These are phyloP conservation scores for Stephanodiscus triporus DNA, from an alignment of 108 stramenopile species.

Conservation along the genomic window DNA sequence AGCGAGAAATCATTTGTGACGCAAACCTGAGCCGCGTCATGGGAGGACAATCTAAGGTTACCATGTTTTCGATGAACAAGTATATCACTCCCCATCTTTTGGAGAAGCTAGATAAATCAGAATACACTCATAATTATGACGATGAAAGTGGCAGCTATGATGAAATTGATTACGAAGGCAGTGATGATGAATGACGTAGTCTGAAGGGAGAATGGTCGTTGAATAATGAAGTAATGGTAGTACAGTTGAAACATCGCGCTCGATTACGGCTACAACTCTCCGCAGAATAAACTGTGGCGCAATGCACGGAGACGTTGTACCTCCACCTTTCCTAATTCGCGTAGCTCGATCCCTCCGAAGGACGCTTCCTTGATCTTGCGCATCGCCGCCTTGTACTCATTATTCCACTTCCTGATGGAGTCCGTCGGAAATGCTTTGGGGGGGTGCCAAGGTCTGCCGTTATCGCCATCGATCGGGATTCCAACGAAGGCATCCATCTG, in stretches of 20 bases:
- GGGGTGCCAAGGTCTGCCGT: constrained; percentile 18
- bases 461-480: constrained; percentile 21
- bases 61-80: constrained; percentile 91
- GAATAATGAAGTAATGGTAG: no score
- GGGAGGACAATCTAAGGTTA: constrained; percentile 75
- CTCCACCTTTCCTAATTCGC: constrained; percentile 19
- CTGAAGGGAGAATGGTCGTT: no score
- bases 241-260: background rate
- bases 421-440: constrained; percentile 18
- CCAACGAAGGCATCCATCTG: constrained; percentile 36
- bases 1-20: constrained; percentile 87
- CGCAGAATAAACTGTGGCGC: constrained; percentile 32
- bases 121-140: constrained; percentile 31
- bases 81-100: constrained; percentile 76
- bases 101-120: constrained; percentile 73
- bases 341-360: constrained; percentile 19
- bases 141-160: constrained; percentile 18
- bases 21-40: constrained; percentile 71
- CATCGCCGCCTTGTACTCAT: constrained; percentile 12
- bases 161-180: constrained; percentile 19
- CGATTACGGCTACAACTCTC: background rate
- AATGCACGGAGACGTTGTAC: constrained; percentile 19
- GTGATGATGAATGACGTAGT: constrained; percentile 45
- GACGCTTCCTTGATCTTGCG: constrained; percentile 12
- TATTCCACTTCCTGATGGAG: constrained; percentile 20